These are phyloP conservation scores for Arachis hypogaea DNA, from an alignment of 306 rosid species.

Conservation along the genomic window DNA sequence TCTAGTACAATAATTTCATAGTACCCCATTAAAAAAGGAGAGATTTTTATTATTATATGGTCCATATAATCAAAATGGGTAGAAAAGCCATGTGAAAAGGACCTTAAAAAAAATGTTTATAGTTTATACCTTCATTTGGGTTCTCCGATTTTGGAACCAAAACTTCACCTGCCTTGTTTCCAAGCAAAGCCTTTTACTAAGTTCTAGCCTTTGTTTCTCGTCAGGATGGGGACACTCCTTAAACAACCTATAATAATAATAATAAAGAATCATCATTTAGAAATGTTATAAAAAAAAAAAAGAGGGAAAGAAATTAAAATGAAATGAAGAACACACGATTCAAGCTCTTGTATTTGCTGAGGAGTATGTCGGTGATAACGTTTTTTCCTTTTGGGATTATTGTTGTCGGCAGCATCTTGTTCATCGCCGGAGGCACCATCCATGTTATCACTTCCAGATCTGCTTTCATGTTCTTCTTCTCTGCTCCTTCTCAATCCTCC, in stretches of 20 bases:
- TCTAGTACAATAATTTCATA: conserved; percentile 56
- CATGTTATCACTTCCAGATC: conserved; percentile 95
- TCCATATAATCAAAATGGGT: not conserved
- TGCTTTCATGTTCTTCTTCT: conserved; percentile 89
- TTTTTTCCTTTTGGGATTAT: conserved; percentile 65
- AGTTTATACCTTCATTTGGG: conserved; percentile 85
- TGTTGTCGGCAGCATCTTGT: conserved; percentile 76
- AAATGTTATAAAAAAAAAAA: not conserved
- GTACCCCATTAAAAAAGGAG: not conserved
- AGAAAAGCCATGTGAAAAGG: conserved; percentile 10
- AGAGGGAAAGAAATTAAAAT: not conserved
- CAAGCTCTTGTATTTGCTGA: conserved; percentile 97
- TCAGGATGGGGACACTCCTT: conserved; percentile 99
- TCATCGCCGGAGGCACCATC: conserved; percentile 96
- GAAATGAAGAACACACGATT: conserved; percentile 55
- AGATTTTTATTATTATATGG: not conserved
- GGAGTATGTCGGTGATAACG: conserved; percentile 99
- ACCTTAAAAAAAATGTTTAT: not conserved
- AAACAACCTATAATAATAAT: conserved; percentile 55
- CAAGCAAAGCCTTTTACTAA: conserved; percentile 71
- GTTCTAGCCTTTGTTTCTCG: conserved; percentile 91
- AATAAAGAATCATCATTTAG: not conserved
- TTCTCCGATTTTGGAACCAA: conserved; percentile 99
- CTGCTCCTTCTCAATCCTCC: conserved; percentile 69
- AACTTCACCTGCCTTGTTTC: conserved; percentile 95